Percentiles rank a stretch among this genome's conserved stretches.
phyloP scores from a whole-genome alignment of 352 stramenopile genomes.

The Peronospora belbahrii region DNA sequence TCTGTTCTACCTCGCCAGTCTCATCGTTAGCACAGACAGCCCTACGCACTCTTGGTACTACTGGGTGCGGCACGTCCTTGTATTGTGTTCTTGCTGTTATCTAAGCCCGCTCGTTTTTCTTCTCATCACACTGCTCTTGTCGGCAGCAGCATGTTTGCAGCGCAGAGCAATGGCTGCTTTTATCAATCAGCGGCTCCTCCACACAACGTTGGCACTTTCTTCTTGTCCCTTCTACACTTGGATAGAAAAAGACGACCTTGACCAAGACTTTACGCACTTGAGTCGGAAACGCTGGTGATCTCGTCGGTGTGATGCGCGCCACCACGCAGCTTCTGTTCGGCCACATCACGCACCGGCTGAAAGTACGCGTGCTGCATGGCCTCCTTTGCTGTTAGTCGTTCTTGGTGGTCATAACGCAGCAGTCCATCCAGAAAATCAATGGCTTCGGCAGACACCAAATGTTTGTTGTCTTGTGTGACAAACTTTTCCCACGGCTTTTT shows the following conservation, averaged over 20 bases:
- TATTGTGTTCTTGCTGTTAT: conserved; percentile 32
- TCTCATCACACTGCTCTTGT: conserved; percentile 87
- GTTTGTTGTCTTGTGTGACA: conserved; percentile 96
- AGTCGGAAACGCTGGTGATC: conserved; percentile 71
- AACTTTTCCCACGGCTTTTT: conserved; percentile 99
- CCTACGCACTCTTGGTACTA: conserved; percentile 18
- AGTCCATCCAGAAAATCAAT: conserved; percentile 91
- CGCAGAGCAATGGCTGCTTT: conserved; percentile 7
- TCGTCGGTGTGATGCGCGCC: conserved; percentile 48
- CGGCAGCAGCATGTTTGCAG: conserved; percentile 20
- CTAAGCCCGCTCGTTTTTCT: conserved; percentile 14
- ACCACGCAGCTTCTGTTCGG: conserved; percentile 61
- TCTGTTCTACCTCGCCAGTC: conserved; percentile 23
- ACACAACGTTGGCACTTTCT: conserved; percentile 8
- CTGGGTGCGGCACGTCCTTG: conserved; percentile 21
- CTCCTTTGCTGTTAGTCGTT: conserved; percentile 96
- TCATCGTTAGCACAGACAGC: conserved; percentile 12
- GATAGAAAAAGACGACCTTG: conserved; percentile 19
- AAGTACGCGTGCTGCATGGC: conserved; percentile 98
- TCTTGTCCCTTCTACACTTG: conserved; percentile 5
- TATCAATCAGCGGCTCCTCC: conserved; percentile 1
- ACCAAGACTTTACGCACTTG: conserved; percentile 46
- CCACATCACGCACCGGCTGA: conserved; percentile 84
- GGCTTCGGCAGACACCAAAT: conserved; percentile 93
- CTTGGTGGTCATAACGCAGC: conserved; percentile 93